Base-by-base conservation (phyloP, 139 green algal genomes). In the Tetradesmus obliquus region DNA sequence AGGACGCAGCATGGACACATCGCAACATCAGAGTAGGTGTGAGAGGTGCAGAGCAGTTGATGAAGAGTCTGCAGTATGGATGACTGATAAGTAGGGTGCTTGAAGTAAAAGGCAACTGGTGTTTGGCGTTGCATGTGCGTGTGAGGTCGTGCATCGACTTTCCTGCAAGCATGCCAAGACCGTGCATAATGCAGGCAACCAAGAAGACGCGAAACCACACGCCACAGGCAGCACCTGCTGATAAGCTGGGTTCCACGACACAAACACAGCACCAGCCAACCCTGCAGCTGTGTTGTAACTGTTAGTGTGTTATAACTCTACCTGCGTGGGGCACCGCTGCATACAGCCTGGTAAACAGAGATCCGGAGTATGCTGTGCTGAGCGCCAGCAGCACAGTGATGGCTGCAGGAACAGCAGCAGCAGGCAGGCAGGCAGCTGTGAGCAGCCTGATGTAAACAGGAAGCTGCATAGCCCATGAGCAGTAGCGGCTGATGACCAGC, bases 321-420 rank as follows among this genome's bases (percentile, higher is more conserved):
- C 91, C 91, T 72, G 91, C 88, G 12, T 89, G 13, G 0, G 91
- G 90, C 54, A 93, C 91, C 0, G 86, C 79, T 17, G 62, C 20
- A 53, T 91, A 93, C n/a, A 95, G 89, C 12, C 91, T 74, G 1
- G 82, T 79, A 19, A 95, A 93, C 13, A 95, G 84, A 1, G 24
- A 79, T 19, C 91, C 93, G 4, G 89, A 93, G 60, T 95, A 95
- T 15, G 19, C 54, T 7, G 92, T 94, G 8, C 17, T 79, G 0
- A 93, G 20, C 4, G 88, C 87, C 22, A 94, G 80, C 20, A 20
- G 45, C 7, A 89, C 5, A 1, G 89, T 86, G 15, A 91, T 69
- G 55, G 3, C 83, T 84, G 58, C 55, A 19, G 45, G 22, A 87
- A 72, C 55, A 58, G 82, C 57, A 71, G 51, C 5, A 32, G 72